phyloP scores from a whole-genome alignment of 1,284 basidiomycete species.

The Acaromyces ingoldii region DNA sequence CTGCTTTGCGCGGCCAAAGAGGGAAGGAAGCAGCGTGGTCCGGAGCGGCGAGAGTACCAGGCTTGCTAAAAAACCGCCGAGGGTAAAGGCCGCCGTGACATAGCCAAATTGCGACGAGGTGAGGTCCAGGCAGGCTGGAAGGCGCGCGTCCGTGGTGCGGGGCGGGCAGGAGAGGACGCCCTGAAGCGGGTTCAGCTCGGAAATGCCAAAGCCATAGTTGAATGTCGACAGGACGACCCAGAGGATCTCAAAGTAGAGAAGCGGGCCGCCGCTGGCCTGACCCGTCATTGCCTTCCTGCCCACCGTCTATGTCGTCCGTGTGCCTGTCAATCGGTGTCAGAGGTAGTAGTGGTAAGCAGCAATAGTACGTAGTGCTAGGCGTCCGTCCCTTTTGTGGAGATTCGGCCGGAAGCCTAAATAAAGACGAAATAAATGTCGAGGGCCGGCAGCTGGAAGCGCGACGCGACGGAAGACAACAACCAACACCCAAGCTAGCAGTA shows the following conservation, averaged over 20 bases:
- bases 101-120: slow-evolving; percentile 10
- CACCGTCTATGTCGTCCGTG: neutral
- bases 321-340: neutral
- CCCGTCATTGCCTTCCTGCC: neutral
- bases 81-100: slow-evolving; percentile 64
- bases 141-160: neutral
- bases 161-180: slow-evolving; percentile 25
- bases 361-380: no score
- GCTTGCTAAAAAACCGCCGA: slow-evolving; percentile 80
- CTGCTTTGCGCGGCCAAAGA: neutral
- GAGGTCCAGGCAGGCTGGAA: slow-evolving; percentile 9
- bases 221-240: slow-evolving; percentile 39
- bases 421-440: no score
- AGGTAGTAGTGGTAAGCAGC: neutral
- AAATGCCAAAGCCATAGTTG: slow-evolving; percentile 47
- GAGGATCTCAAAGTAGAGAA: slow-evolving; percentile 15
- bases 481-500: no score
- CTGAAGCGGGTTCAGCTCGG: slow-evolving; percentile 44
- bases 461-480: no score
- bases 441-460: no score
- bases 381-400: no score
- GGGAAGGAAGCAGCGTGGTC: neutral
- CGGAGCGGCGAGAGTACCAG: slow-evolving; percentile 62
- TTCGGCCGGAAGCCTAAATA: no score
- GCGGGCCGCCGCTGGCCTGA: neutral